A percentile compares a stretch with the other conserved stretches of the same genome.
Conservation (phyloP, 768 basidiomycete genomes). For the Fibroporia radiculosa region DNA sequence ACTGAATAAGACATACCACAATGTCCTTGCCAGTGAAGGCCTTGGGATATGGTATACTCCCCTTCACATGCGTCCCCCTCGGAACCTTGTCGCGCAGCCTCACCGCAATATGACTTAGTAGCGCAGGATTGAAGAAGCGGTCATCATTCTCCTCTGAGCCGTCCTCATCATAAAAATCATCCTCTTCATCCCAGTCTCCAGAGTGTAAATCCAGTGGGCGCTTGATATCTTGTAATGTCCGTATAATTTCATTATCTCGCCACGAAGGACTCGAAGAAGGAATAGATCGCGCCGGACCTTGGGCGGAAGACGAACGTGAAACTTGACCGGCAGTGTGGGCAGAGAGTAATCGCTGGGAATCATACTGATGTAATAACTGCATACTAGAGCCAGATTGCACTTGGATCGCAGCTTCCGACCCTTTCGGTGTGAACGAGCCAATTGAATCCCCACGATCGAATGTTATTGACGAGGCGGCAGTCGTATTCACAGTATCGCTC, state of each 20-base stretch:
- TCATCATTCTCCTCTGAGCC: slow-evolving; percentile 43
- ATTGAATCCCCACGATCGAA: slow-evolving; percentile 25
- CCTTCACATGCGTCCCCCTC: slow-evolving; percentile 81
- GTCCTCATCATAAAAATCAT: slow-evolving; percentile 51
- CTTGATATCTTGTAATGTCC: slow-evolving; percentile 24
- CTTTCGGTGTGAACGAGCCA: slow-evolving; percentile 19
- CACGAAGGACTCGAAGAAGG: slow-evolving; percentile 15
- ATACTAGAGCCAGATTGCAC: slow-evolving; percentile 5
- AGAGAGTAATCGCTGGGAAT: slow-evolving; percentile 7
- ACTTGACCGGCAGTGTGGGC: slow-evolving; percentile 23
- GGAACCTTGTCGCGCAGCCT: slow-evolving; percentile 87
- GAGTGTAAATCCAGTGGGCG: slow-evolving; percentile 36
- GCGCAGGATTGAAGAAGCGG: slow-evolving; percentile 81
- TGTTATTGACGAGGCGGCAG: slow-evolving; percentile 13
- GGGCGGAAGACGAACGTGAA: slow-evolving; percentile 24
- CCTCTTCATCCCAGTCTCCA: slow-evolving; percentile 42
- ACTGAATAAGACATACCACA: slow-evolving; percentile 59
- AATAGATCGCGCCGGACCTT: slow-evolving; percentile 14
- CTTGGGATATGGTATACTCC: slow-evolving; percentile 82
- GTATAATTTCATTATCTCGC: slow-evolving; percentile 21
- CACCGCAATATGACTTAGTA: slow-evolving; percentile 84
- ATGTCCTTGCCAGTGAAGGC: slow-evolving; percentile 95
- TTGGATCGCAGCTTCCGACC: slow-evolving; percentile 15
- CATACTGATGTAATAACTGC: background rate
- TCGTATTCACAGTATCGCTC: slow-evolving; percentile 5